phyloP scores from a whole-genome alignment of 2,329 filamentous ascomycete genomes.

The Zymoseptoria pseudotritici region DNA sequence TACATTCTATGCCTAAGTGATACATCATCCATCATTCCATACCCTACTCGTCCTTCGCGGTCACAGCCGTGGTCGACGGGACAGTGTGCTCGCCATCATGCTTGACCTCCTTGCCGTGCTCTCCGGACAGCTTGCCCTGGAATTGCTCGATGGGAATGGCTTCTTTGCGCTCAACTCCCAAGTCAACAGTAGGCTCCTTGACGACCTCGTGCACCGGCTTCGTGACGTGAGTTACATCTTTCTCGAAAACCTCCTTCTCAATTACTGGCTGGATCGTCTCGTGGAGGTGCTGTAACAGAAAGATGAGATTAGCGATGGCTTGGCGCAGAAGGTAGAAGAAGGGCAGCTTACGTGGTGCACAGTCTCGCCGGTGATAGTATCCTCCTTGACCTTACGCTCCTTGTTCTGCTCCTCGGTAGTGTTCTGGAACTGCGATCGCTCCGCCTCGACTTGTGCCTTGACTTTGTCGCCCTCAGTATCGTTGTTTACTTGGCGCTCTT shows the following conservation, averaged over 20 bases:
- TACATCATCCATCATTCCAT: background rate
- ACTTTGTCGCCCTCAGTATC: slow-evolving; percentile 14
- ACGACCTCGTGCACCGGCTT: slow-evolving; percentile 20
- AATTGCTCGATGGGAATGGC: slow-evolving; percentile 23
- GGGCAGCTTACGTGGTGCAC: slow-evolving; percentile 14
- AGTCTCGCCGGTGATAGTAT: slow-evolving; percentile 14
- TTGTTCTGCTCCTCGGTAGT: slow-evolving; percentile 10
- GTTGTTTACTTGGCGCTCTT: slow-evolving; percentile 16
- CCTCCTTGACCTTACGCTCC: slow-evolving; percentile 12
- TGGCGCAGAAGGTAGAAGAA: background rate
- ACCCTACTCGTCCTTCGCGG: background rate
- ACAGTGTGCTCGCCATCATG: background rate
- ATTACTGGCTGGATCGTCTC: slow-evolving; percentile 22
- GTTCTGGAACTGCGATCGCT: slow-evolving; percentile 14
- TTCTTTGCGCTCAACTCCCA: slow-evolving; percentile 10
- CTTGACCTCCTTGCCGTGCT: background rate
- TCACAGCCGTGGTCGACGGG: background rate
- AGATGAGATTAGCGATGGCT: background rate
- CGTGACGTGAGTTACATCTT: slow-evolving; percentile 21
- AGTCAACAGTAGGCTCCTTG: slow-evolving; percentile 19
- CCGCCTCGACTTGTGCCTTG: slow-evolving; percentile 15
- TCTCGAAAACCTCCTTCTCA: slow-evolving; percentile 21
- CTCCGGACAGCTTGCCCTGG: slow-evolving; percentile 2
- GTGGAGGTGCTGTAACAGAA: background rate
- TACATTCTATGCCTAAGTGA: background rate